Percentiles rank a stretch among this genome's conserved stretches.
Evolutionary conservation across 306 rosid genomes (phyloP).

Genomic region (Lathyrus aphaca): DNA sequence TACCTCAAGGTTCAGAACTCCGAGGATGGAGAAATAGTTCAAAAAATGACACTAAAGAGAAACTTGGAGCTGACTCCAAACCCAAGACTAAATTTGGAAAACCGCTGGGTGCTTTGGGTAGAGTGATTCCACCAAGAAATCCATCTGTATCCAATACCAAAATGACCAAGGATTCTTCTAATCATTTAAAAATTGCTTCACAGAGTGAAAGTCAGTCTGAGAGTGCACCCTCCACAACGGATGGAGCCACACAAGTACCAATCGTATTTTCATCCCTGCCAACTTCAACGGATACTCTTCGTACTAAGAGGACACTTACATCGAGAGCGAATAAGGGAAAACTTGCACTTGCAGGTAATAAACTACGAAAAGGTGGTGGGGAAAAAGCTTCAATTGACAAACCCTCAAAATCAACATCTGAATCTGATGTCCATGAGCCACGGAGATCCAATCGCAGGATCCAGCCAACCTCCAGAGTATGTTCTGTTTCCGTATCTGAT

Average conservation of each 20-base stretch:
- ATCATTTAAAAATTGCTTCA: slow-evolving; percentile 50
- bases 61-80: slow-evolving; percentile 59
- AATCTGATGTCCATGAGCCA: slow-evolving; percentile 72
- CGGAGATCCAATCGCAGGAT: slow-evolving; percentile 94
- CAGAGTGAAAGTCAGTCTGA: slow-evolving; percentile 52
- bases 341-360: slow-evolving; percentile 77
- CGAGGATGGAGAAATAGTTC: slow-evolving; percentile 68
- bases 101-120: slow-evolving; percentile 47
- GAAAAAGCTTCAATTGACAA: slow-evolving; percentile 54
- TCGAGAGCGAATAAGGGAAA: slow-evolving; percentile 74
- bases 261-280: slow-evolving; percentile 59
- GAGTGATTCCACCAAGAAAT: slow-evolving; percentile 49
- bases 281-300: slow-evolving; percentile 48
- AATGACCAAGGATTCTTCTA: slow-evolving; percentile 57
- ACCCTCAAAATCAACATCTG: slow-evolving; percentile 58
- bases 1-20: slow-evolving; percentile 72
- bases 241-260: slow-evolving; percentile 56
- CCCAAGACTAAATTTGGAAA: slow-evolving; percentile 67
- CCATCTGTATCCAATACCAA: slow-evolving; percentile 41
- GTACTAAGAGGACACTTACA: slow-evolving; percentile 59
- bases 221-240: slow-evolving; percentile 54
- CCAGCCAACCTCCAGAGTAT: slow-evolving; percentile 97
- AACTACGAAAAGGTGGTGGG: slow-evolving; percentile 67
- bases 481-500: slow-evolving; percentile 49
- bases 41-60: slow-evolving; percentile 65